Evolutionary conservation across 192 early-diverging fungal genomes (phyloP).

Genomic region (Allomyces arbusculus): DNA sequence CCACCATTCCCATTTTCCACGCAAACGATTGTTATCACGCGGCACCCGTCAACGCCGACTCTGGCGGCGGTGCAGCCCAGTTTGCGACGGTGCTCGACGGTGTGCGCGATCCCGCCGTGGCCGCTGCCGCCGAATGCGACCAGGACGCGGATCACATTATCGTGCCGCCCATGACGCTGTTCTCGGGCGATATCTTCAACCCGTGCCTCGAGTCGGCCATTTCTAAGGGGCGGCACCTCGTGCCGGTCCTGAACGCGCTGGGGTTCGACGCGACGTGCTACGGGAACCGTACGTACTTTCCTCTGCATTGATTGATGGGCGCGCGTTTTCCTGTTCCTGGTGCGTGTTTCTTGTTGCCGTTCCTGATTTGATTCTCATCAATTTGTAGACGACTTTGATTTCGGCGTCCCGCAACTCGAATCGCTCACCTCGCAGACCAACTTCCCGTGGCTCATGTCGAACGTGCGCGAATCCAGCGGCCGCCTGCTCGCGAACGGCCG

Average conservation of each 20-base stretch:
- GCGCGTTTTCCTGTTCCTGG: not conserved
- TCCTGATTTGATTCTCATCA: not conserved
- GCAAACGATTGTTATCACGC: slow-evolving; percentile 51
- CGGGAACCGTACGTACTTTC: slow-evolving; percentile 27
- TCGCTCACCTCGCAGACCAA: slow-evolving; percentile 23
- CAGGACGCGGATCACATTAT: not conserved
- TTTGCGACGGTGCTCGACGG: slow-evolving; percentile 26
- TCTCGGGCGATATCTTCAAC: slow-evolving; percentile 46
- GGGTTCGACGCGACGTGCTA: slow-evolving; percentile 31
- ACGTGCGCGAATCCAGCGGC: slow-evolving; percentile 25
- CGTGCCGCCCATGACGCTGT: slow-evolving; percentile 23
- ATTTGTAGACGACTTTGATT: slow-evolving; percentile 39
- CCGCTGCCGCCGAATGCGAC: not conserved
- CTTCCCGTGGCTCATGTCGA: slow-evolving; percentile 54
- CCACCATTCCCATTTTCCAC: slow-evolving; percentile 24
- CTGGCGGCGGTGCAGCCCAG: slow-evolving; percentile 40
- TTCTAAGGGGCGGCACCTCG: slow-evolving; percentile 41
- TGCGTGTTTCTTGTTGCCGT: too few relatives aligned
- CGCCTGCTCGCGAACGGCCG: slow-evolving; percentile 12
- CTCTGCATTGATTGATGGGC: too few relatives aligned
- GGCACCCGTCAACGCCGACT: slow-evolving; percentile 20
- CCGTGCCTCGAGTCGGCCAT: slow-evolving; percentile 45
- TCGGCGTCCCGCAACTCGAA: slow-evolving; percentile 32
- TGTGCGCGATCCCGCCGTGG: slow-evolving; percentile 4
- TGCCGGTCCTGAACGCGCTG: slow-evolving; percentile 34